Base-by-base conservation (phyloP, 1,284 basidiomycete species). In the Exobasidium cylindrosporum region DNA sequence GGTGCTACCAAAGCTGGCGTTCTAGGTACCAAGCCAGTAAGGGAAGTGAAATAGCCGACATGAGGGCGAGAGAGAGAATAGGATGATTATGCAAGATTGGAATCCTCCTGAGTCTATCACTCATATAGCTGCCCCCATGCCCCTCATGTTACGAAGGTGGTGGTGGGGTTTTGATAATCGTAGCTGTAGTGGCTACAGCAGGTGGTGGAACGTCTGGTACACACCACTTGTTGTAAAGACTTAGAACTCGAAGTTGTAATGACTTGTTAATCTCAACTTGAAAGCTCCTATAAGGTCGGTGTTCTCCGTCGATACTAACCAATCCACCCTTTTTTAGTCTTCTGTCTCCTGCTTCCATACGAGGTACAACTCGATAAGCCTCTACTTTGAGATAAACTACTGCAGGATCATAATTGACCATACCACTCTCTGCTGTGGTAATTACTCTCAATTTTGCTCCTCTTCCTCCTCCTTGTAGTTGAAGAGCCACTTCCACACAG, bases 211-310 rank as follows among this genome's bases (percentile, higher is more conserved):
- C 64, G 4, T 63, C 46, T 0, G 68, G 54, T 10, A 65, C 64
- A 47, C 63, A 64, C 58, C 68, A 73, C 17, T 64, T 60, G 4
- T 69, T 69, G 30, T 64, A 71, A 23, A 73, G 57, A 26, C 65
- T 66, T 3, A 71, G 57, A 30, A 69, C 67, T 28, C 63, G 60
- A 31, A 69, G 66, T 46, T 63, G 60, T 43, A 72, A 30, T 1
- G 58, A 61, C n/a, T 61, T 60, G 13, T 67, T 62, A 21, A 91
- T 87, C 79, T 96, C 90, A 4, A 96, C 88, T 70, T 92, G 87
- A 79, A 89, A 93, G 60, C 88, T 85, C 70, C 88, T 85, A 72
- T 90, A 91, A 0, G 89, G 88, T 72, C 87, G 89, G 14, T 82
- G 80, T 81, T 97, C 94, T 17, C 94, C 94, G 74, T 97, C 94